Evolutionary conservation across 305 asterid genomes (phyloP).

Genomic region (Coffea humblotiana): DNA sequence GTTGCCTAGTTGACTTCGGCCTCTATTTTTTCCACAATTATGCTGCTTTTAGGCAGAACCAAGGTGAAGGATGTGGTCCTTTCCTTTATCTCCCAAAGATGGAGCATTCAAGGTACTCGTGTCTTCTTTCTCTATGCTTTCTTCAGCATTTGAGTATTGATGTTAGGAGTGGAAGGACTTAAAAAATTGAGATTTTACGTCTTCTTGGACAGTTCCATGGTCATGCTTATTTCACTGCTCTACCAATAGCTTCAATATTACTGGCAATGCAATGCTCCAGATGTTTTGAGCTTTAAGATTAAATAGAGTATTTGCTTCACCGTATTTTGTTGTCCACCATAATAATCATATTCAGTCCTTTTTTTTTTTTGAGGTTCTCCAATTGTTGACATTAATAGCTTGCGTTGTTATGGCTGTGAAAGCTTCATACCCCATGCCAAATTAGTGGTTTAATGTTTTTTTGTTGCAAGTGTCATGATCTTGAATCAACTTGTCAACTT

Average conservation of each 20-base stretch:
- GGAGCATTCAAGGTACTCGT: slow-evolving; percentile 75
- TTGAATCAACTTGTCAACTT: not conserved
- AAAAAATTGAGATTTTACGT: not conserved
- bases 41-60: slow-evolving; percentile 51
- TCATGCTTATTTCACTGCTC: not conserved
- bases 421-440: not conserved
- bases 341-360: too few relatives aligned
- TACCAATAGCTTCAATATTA: not conserved
- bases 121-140: not conserved
- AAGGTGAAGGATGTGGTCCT: slow-evolving; percentile 82
- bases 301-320: too few relatives aligned
- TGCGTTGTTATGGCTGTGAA: too few relatives aligned
- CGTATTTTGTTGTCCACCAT: not conserved
- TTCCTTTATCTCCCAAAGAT: slow-evolving; percentile 94
- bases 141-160: too few relatives aligned
- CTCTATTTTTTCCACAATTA: slow-evolving; percentile 84
- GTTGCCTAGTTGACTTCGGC: slow-evolving; percentile 82
- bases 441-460: not conserved
- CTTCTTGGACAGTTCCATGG: not conserved
- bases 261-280: too few relatives aligned
- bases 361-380: not conserved
- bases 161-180: not conserved
- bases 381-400: not conserved
- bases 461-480: not conserved
- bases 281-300: too few relatives aligned